Conservation (phyloP, 208 protist genomes). For the Porcisia hertigi region DNA sequence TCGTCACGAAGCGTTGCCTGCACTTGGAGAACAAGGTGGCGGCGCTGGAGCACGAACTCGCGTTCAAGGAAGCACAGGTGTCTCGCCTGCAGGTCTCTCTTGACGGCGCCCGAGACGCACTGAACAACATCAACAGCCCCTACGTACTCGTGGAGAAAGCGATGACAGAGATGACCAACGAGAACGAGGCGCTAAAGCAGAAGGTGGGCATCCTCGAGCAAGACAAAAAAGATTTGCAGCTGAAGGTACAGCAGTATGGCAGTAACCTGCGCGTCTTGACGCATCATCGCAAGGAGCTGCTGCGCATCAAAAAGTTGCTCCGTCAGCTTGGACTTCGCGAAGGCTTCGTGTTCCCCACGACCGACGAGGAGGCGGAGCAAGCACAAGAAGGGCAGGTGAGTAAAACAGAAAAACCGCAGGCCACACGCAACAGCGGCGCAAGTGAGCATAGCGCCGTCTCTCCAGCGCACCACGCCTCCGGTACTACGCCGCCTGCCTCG, state of each 20-base stretch:
- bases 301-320: slow-evolving; percentile 75
- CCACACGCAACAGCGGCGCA: too few species aligned
- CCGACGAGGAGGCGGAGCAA: slow-evolving; percentile 5
- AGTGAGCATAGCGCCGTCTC: background rate
- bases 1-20: slow-evolving; percentile 86
- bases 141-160: slow-evolving; percentile 82
- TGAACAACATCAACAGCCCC: slow-evolving; percentile 87
- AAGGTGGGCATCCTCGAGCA: slow-evolving; percentile 44
- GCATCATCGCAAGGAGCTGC: slow-evolving; percentile 73
- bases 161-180: slow-evolving; percentile 50
- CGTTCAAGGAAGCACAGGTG: slow-evolving; percentile 78
- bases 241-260: slow-evolving; percentile 53
- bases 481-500: background rate
- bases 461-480: background rate
- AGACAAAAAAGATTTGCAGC: slow-evolving; percentile 55
- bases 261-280: slow-evolving; percentile 65
- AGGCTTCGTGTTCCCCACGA: slow-evolving; percentile 30
- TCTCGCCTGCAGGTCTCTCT: slow-evolving; percentile 70
- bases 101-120: slow-evolving; percentile 68
- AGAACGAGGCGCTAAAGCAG: slow-evolving; percentile 62
- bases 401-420: background rate
- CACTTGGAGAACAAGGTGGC: slow-evolving; percentile 81
- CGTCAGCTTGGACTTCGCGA: slow-evolving; percentile 61
- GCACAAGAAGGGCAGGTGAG: background rate
- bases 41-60: slow-evolving; percentile 62